These are phyloP conservation scores for Fonsecaea nubica DNA, from an alignment of 2,329 filamentous ascomycete species.

Conservation along the genomic window DNA sequence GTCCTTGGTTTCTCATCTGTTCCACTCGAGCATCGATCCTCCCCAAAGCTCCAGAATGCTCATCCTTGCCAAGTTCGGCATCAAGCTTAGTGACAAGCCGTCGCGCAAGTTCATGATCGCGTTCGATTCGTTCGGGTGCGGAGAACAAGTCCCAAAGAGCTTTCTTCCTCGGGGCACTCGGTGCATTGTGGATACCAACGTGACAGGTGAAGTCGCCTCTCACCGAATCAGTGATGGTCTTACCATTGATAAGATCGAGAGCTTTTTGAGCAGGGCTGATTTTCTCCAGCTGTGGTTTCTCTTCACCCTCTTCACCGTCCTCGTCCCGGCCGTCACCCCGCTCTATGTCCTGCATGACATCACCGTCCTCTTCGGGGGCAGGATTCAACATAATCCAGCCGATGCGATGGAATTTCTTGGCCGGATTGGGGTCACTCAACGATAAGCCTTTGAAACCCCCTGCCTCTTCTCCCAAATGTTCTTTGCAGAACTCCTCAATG, in stretches of 20 bases:
- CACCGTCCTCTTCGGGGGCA: constrained; percentile 68
- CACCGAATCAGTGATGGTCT: constrained; percentile 92
- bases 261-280: constrained; percentile 77
- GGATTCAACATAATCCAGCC: constrained; percentile 98
- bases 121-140: constrained; percentile 88
- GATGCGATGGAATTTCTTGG: constrained; percentile 96
- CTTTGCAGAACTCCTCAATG: constrained; percentile 91
- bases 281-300: constrained; percentile 45
- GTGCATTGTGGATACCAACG: constrained; percentile 92
- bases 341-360: constrained; percentile 60
- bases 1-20: constrained; percentile 75
- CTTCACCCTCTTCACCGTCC: constrained; percentile 68
- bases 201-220: constrained; percentile 97
- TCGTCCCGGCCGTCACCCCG: constrained; percentile 76
- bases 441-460: constrained; percentile 96
- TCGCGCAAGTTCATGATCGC: constrained; percentile 82
- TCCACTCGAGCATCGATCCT: constrained; percentile 89
- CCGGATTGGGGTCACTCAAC: constrained; percentile 93
- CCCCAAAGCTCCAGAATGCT: constrained; percentile 74
- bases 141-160: constrained; percentile 97
- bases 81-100: constrained; percentile 86
- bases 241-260: constrained; percentile 92
- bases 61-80: constrained; percentile 70
- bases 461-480: constrained; percentile 87
- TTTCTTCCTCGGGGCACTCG: constrained; percentile 85